phyloP scores from a whole-genome alignment of 2,329 filamentous ascomycete species.

The Teratosphaeria viscida region DNA sequence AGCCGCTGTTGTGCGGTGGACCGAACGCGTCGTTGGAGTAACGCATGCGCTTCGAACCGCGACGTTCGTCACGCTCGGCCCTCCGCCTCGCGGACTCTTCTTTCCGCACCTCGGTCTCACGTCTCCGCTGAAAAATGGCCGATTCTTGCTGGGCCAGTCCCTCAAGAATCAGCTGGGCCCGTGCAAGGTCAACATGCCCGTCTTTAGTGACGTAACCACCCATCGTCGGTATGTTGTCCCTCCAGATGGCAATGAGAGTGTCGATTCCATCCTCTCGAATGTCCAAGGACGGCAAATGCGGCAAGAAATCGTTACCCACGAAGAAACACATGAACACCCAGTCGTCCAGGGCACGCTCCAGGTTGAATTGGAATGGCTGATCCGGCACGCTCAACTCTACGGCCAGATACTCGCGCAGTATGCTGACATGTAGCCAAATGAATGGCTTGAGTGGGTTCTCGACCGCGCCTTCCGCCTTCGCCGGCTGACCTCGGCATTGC shows the following conservation, averaged over 20 bases:
- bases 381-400: constrained; percentile 76
- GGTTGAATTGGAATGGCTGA: constrained; percentile 78
- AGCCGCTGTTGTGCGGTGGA: constrained; percentile 18
- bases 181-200: constrained; percentile 75
- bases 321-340: constrained; percentile 99
- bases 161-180: constrained; percentile 77
- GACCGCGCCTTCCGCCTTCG: constrained; percentile 62
- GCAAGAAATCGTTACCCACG: constrained; percentile 95
- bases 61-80: constrained; percentile 56
- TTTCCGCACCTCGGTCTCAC: constrained; percentile 73
- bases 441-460: constrained; percentile 86
- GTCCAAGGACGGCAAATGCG: constrained; percentile 92
- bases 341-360: constrained; percentile 89
- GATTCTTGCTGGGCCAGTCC: constrained; percentile 89
- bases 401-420: constrained; percentile 85
- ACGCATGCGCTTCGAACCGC: constrained; percentile 29
- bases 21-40: constrained; percentile 17
- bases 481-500: constrained; percentile 75
- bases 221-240: constrained; percentile 82
- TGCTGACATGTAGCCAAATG: constrained; percentile 92
- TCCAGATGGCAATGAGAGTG: constrained; percentile 92
- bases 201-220: constrained; percentile 95
- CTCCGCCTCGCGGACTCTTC: constrained; percentile 71
- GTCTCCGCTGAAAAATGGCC: constrained; percentile 79
- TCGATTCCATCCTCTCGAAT: constrained; percentile 97